Base-by-base conservation (phyloP, 1,284 basidiomycete genomes). In the Naganishia sp. region DNA sequence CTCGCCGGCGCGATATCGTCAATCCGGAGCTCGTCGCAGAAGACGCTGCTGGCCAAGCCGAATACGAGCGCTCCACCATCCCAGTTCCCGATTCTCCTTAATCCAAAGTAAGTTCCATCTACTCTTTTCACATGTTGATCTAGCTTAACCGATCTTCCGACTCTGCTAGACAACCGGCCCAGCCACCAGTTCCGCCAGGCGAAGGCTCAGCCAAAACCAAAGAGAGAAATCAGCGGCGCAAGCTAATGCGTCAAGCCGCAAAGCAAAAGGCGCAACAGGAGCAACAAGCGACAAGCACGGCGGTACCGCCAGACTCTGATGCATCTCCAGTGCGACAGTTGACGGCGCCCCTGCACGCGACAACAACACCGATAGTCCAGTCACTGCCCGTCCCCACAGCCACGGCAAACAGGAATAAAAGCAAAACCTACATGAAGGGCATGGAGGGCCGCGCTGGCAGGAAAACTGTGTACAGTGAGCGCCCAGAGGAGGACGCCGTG, bases 341-440 rank as follows among this genome's bases (percentile, higher is more conserved):
- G 48, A 28, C 43, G 16, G 33, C 42, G 18, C n/a, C 54, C 11
- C 31, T 53, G 39, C 23, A 55, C 18, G 25, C 56, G 10, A 65
- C 65, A 2, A 66, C 43, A 13, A 60, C 64, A 16, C 66, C 64
- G 0, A 59, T 70, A 13, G 68, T 65, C 2, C 59, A 61, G 18
- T 42, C 52, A 15, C 36, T 43, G 42, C 52, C 64, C 18, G 63
- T 73, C 15, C 71, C 72, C 5, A 66, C 64, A 15, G 68, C 67
- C 15, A 75, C 75, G 69, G 72, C 72, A 11, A 79, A 79, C 68
- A 65, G 72, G 49, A 79, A 79, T 64, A 80, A 80, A 71, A 75
- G 74, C 69, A 74, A 72, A 54, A 76, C 77, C 11, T 80, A 78
- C 66, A 63, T 77, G 67, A 70, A 70, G 52, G 73, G 74, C 36